Conservation (phyloP, 2,329 filamentous ascomycete genomes). For the Claviceps sp. region DNA sequence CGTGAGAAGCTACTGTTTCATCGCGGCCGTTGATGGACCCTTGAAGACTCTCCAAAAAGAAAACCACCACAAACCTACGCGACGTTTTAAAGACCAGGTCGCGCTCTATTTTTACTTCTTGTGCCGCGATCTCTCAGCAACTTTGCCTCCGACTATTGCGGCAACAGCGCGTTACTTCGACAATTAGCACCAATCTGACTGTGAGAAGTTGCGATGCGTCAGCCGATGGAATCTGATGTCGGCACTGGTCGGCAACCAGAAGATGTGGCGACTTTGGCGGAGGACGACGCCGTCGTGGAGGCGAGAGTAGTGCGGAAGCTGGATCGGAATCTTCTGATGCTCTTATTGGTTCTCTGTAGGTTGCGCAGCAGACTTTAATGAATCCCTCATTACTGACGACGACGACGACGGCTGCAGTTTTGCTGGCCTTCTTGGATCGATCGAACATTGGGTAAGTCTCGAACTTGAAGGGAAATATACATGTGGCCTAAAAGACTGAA, state of each 20-base stretch:
- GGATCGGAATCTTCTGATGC: background rate
- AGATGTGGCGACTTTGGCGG: background rate
- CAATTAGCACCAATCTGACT: background rate
- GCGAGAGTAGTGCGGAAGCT: constrained; percentile 1
- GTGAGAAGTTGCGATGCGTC: background rate
- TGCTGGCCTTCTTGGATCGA: constrained; percentile 11
- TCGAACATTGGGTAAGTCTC: constrained; percentile 10
- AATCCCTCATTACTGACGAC: background rate
- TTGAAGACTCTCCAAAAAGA: too few species aligned
- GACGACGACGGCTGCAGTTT: constrained; percentile 1
- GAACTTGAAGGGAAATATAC: background rate
- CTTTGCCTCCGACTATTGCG: too few species aligned
- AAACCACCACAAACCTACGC: too few species aligned
- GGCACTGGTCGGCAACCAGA: background rate
- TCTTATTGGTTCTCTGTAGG: constrained; percentile 1
- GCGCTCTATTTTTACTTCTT: too few species aligned
- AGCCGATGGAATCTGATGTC: background rate
- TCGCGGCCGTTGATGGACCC: too few species aligned
- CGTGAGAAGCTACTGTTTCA: too few species aligned
- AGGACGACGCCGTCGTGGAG: constrained; percentile 1
- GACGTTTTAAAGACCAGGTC: too few species aligned
- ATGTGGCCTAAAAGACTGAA: background rate
- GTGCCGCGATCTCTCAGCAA: too few species aligned
- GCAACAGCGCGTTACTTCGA: too few species aligned
- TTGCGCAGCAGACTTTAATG: background rate